Evolutionary conservation across 2,329 filamentous ascomycete species (phyloP).

Genomic region (Verticillium nubilum): DNA sequence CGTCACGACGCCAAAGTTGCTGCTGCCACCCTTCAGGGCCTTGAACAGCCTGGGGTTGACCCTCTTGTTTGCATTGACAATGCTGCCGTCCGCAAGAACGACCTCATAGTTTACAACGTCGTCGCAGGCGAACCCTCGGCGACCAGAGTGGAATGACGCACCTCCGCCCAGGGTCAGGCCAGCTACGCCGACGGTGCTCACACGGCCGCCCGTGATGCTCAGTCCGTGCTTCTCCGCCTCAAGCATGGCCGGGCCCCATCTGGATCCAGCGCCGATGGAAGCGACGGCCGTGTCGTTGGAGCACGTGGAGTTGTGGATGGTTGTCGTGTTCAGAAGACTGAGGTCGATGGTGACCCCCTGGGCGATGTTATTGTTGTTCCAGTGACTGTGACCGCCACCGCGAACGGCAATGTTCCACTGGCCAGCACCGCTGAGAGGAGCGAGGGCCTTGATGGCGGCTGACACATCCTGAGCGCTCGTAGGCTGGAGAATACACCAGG

Average conservation of each 20-base stretch:
- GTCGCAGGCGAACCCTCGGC: slow-evolving; percentile 35
- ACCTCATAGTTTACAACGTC: slow-evolving; percentile 34
- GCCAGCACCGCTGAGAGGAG: slow-evolving; percentile 11
- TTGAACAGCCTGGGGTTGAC: slow-evolving; percentile 30
- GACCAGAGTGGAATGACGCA: slow-evolving; percentile 15
- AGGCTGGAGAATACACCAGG: slow-evolving; percentile 6
- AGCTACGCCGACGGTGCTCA: slow-evolving; percentile 16
- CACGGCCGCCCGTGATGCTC: slow-evolving; percentile 17
- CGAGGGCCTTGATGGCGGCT: neutral
- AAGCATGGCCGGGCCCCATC: slow-evolving; percentile 16
- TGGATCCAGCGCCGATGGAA: slow-evolving; percentile 22
- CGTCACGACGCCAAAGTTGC: slow-evolving; percentile 16
- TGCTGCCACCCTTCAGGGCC: slow-evolving; percentile 11
- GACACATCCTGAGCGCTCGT: slow-evolving; percentile 1
- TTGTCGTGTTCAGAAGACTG: slow-evolving; percentile 15
- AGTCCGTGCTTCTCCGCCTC: slow-evolving; percentile 12
- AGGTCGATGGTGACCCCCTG: slow-evolving; percentile 40
- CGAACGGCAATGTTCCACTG: slow-evolving; percentile 37
- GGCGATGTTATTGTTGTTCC: slow-evolving; percentile 34
- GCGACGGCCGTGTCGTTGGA: slow-evolving; percentile 9
- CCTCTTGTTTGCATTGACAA: slow-evolving; percentile 28
- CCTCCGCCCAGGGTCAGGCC: slow-evolving; percentile 23
- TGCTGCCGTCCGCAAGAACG: slow-evolving; percentile 30
- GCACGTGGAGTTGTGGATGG: slow-evolving; percentile 3
- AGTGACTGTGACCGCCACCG: slow-evolving; percentile 42